phyloP scores from a whole-genome alignment of 1,284 basidiomycete species.

The Trichosporon faecale region DNA sequence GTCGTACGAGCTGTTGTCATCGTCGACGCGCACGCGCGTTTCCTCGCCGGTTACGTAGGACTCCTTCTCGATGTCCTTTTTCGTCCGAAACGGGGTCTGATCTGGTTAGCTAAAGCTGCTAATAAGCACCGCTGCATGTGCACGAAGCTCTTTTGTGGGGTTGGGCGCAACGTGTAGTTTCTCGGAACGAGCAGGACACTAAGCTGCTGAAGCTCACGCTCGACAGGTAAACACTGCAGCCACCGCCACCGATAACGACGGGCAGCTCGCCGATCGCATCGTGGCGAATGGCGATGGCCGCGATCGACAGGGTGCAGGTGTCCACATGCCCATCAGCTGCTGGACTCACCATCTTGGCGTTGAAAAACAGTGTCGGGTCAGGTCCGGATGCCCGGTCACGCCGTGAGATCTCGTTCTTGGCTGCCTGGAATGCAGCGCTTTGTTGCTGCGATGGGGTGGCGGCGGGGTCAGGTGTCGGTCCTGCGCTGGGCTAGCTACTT shows the following conservation, averaged over 20 bases:
- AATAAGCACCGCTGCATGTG: background rate
- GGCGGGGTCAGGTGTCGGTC: background rate
- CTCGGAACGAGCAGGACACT: too few relatives aligned
- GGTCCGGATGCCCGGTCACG: background rate
- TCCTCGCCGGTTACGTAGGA: background rate
- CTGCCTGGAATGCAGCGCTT: background rate
- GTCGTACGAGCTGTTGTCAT: background rate
- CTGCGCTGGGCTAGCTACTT: background rate
- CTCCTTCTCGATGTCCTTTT: slow-evolving; percentile 8
- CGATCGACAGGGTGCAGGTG: background rate
- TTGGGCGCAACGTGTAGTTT: too few relatives aligned
- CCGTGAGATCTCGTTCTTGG: background rate
- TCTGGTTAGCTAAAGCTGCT: background rate
- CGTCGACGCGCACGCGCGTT: background rate
- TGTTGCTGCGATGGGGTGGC: background rate
- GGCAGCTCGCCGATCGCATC: background rate
- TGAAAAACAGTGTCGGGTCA: background rate
- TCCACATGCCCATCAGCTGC: background rate
- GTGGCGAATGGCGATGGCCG: background rate
- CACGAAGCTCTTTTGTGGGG: too few relatives aligned
- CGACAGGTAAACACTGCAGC: background rate
- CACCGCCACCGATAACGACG: background rate
- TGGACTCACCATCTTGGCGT: background rate
- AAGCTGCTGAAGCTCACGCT: too few relatives aligned
- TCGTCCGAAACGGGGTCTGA: background rate